Base-by-base conservation (phyloP, 1,139 yeast genomes). In the Kurtzmaniella quercitrusa region DNA sequence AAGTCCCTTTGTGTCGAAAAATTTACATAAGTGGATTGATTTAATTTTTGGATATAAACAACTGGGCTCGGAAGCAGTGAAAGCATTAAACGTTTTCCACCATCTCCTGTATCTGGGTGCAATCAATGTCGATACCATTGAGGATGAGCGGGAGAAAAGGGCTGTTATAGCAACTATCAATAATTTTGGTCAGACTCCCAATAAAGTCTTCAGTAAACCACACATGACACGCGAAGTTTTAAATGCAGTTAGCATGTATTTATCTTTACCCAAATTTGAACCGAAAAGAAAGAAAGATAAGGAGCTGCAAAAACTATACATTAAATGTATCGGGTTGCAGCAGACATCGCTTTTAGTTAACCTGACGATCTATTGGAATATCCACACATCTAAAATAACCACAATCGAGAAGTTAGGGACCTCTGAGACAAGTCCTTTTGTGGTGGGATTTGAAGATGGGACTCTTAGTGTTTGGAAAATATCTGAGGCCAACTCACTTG, bases 161-260 rank as follows among this genome's bases (percentile, higher is more conserved):
- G 93, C 95, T 0, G 74, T 83, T 2, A 84, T 88, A 23, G 91
- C 95, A 1, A 84, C 85, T 56, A 88, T 88, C 38, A 91, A 88
- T 56, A 88, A 88, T 59, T 88, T 88, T 68, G 96, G 96, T 0
- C 96, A 88, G 57, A 88, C 95, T 0, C 96, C 96, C 1, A 57
- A 74, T 38, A 86, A 84, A 51, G 65, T 88, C 11, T 87, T 88
- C 52, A 65, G 62, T 8, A 73, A 70, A 44, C 82, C 88, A 0
- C 96, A 88, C 58, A 81, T 84, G 0, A 49, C 55, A 33, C 71
- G 74, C 39, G 77, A 71, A 2, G 66, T 71, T 0, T 55, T 65
- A 36, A 65, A 61, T 45, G 45, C 63, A 16, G 70, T 76, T 2
- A 64, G 63, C 45, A 52, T 57, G 41, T 70, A 71, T 42, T 49